A percentile compares a stretch with the other conserved stretches of the same genome.
These are phyloP conservation scores for Glaciozyma martinii DNA, from an alignment of 768 basidiomycete species.

Conservation along the genomic window DNA sequence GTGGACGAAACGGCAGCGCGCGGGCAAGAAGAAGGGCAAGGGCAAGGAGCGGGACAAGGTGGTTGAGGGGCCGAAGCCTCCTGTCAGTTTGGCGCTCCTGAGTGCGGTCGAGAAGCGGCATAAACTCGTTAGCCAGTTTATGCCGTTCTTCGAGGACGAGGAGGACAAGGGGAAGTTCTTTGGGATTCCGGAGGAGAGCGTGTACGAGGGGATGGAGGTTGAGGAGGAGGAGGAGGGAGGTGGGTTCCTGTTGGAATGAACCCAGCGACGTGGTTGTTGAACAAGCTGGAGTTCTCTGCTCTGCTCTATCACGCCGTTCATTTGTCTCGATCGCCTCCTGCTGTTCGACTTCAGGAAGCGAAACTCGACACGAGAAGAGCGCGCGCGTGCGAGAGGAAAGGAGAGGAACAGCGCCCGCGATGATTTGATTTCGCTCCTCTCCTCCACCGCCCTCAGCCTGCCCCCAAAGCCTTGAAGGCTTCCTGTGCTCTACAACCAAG, in stretches of 20 bases:
- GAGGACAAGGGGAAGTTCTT: slow-evolving; percentile 53
- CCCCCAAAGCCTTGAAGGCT: too few relatives aligned
- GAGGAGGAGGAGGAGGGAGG: background rate
- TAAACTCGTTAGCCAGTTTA: slow-evolving; percentile 69
- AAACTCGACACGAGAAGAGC: too few relatives aligned
- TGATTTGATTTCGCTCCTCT: too few relatives aligned
- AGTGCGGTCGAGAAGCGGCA: slow-evolving; percentile 66
- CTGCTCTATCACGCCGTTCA: background rate
- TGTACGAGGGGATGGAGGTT: slow-evolving; percentile 54
- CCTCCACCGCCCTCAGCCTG: too few relatives aligned
- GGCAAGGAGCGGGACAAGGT: slow-evolving; percentile 61
- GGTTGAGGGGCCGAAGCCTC: slow-evolving; percentile 47
- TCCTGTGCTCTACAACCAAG: too few relatives aligned
- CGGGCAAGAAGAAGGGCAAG: slow-evolving; percentile 48
- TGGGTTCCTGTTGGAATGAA: background rate
- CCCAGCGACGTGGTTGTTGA: background rate
- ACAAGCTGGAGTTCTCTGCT: background rate
- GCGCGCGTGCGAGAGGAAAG: too few relatives aligned
- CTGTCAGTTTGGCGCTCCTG: slow-evolving; percentile 58
- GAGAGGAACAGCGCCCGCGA: too few relatives aligned
- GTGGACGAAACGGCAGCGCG: slow-evolving; percentile 69
- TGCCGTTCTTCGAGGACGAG: slow-evolving; percentile 66
- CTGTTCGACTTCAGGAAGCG: too few relatives aligned
- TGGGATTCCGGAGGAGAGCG: slow-evolving; percentile 65
- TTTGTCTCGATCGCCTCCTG: too few relatives aligned